Evolutionary conservation across 2,329 filamentous ascomycete species (phyloP).

Genomic region (Arthrinium phaeospermum): DNA sequence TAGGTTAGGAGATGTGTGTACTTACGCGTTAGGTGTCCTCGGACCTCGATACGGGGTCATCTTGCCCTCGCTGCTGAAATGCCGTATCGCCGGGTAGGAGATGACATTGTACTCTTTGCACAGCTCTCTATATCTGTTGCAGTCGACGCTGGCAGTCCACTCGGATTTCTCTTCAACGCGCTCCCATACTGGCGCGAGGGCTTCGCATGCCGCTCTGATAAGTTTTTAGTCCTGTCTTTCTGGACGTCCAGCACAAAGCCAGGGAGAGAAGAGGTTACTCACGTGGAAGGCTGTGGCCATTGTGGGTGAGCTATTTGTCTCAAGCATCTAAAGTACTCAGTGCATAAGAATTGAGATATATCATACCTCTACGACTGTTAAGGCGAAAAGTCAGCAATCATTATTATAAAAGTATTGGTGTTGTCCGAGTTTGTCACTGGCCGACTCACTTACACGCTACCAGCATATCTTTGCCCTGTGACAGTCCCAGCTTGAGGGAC

Average conservation of each 20-base stretch:
- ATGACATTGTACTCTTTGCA: constrained; percentile 48
- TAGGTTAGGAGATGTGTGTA: neutral
- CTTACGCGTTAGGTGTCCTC: constrained; percentile 45
- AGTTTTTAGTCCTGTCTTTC: neutral
- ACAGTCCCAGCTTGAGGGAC: constrained; percentile 35
- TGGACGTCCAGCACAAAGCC: neutral
- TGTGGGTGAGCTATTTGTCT: neutral
- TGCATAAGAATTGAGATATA: neutral
- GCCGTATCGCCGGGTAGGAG: constrained; percentile 54
- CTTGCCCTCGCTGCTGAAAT: constrained; percentile 43
- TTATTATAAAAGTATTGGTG: neutral
- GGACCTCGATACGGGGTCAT: constrained; percentile 50
- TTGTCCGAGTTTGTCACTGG: neutral
- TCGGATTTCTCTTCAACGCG: constrained; percentile 31
- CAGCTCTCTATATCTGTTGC: constrained; percentile 40
- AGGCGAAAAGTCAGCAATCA: neutral
- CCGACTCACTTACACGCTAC: constrained; percentile 38
- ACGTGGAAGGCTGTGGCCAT: constrained; percentile 11
- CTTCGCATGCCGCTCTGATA: constrained; percentile 38
- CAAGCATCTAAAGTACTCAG: neutral
- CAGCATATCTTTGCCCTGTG: constrained; percentile 32
- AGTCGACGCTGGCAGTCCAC: constrained; percentile 47
- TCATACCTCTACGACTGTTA: constrained; percentile 32
- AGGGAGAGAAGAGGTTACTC: neutral
- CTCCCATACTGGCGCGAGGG: constrained; percentile 45